Evolutionary conservation across 768 basidiomycete species (phyloP).

Genomic region (Leccinum sublutescens): DNA sequence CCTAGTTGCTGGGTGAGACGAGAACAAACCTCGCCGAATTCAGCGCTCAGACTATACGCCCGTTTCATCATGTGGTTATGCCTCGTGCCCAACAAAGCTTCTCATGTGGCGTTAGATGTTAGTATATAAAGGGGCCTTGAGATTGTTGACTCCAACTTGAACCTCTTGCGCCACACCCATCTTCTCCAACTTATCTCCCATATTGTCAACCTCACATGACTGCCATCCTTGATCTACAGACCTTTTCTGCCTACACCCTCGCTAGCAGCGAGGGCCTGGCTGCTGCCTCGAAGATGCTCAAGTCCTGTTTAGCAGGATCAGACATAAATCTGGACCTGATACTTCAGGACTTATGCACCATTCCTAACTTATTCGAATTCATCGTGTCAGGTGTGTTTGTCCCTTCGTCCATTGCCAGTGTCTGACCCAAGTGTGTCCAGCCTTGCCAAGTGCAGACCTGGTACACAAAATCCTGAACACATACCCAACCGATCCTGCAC

Average conservation of each 20-base stretch:
- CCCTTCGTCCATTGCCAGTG: background rate
- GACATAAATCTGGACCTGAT: conserved; percentile 21
- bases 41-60: no score
- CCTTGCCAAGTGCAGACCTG: conserved; percentile 14
- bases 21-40: no score
- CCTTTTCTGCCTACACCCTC: conserved; percentile 19
- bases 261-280: conserved; percentile 18
- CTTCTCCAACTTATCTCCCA: no score
- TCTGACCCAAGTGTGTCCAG: conserved; percentile 11
- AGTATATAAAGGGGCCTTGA: no score
- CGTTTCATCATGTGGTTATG: no score
- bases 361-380: conserved; percentile 28
- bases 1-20: no score
- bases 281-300: conserved; percentile 13
- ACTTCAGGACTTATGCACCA: conserved; percentile 27
- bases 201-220: background rate
- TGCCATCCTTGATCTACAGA: conserved; percentile 11
- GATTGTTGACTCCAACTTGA: no score
- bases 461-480: conserved; percentile 31
- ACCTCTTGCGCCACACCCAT: no score
- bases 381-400: conserved; percentile 27
- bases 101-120: no score
- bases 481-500: conserved; percentile 32
- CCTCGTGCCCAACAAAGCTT: no score
- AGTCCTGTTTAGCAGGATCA: conserved; percentile 28